phyloP scores from a whole-genome alignment of 306 rosid species.

The Inga leiocalycina region DNA sequence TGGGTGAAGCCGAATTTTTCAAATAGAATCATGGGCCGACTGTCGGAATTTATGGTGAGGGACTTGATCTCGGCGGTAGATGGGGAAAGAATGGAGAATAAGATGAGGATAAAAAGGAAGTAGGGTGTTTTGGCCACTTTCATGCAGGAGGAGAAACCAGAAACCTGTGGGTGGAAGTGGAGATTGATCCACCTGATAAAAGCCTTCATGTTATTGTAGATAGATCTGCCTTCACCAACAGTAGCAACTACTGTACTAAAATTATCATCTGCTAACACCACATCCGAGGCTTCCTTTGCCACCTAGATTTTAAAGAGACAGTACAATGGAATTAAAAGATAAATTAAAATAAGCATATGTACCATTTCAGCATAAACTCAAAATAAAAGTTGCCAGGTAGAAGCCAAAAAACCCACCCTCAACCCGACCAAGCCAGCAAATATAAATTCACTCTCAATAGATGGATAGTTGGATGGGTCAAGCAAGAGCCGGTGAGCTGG shows the following conservation, averaged over 20 bases:
- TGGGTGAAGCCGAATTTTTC: slow-evolving; percentile 93
- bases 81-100: slow-evolving; percentile 31
- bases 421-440: slow-evolving; percentile 89
- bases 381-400: slow-evolving; percentile 44
- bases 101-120: slow-evolving; percentile 36
- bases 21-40: slow-evolving; percentile 75
- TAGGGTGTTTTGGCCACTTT: slow-evolving; percentile 51
- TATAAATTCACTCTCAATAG: slow-evolving; percentile 75
- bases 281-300: slow-evolving; percentile 96
- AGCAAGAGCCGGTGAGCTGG: slow-evolving; percentile 90
- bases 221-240: slow-evolving; percentile 95
- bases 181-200: slow-evolving; percentile 70
- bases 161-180: background rate
- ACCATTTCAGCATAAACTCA: background rate
- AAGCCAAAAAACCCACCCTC: slow-evolving; percentile 66
- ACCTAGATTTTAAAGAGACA: slow-evolving; percentile 54
- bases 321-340: background rate
- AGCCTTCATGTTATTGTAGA: slow-evolving; percentile 94
- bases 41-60: slow-evolving; percentile 65
- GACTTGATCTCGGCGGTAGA: slow-evolving; percentile 79
- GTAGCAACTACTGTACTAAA: slow-evolving; percentile 94
- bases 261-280: slow-evolving; percentile 95
- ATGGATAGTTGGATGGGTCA: slow-evolving; percentile 77
- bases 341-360: background rate
- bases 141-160: background rate